Percentiles rank a stretch among this genome's conserved stretches.
Evolutionary conservation across 2,329 filamentous ascomycete genomes (phyloP).

Genomic region (Calycina herbarum): DNA sequence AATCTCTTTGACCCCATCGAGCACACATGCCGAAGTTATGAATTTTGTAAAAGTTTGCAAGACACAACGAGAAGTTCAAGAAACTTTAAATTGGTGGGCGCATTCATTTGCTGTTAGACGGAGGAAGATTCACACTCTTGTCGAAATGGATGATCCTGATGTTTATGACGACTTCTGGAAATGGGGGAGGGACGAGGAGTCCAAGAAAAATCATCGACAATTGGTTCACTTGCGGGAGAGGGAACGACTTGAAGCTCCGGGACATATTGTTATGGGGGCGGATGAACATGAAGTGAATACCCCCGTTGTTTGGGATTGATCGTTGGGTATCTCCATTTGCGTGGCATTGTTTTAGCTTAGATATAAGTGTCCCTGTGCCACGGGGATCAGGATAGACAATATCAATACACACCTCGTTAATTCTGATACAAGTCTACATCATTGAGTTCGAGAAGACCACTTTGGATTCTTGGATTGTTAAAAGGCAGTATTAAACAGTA

Average conservation of each 20-base stretch:
- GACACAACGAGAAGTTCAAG: slow-evolving; percentile 21
- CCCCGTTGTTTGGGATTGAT: background rate
- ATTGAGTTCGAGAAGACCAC: background rate
- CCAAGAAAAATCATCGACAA: slow-evolving; percentile 20
- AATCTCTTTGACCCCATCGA: slow-evolving; percentile 15
- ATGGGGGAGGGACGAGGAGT: slow-evolving; percentile 12
- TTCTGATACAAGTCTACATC: background rate
- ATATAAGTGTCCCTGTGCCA: background rate
- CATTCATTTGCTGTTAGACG: slow-evolving; percentile 13
- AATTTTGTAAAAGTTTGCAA: slow-evolving; percentile 21
- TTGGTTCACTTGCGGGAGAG: slow-evolving; percentile 9
- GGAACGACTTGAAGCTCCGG: background rate
- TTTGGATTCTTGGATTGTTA: no score
- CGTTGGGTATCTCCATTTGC: background rate
- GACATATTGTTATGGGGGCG: background rate
- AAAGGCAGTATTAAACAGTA: no score
- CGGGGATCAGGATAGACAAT: background rate
- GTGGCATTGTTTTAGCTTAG: background rate
- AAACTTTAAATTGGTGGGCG: slow-evolving; percentile 25
- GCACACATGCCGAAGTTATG: slow-evolving; percentile 17
- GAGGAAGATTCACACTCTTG: slow-evolving; percentile 23
- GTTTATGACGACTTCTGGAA: slow-evolving; percentile 25
- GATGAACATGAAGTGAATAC: background rate
- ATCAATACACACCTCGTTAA: background rate
- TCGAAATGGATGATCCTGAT: slow-evolving; percentile 27